A percentile compares a stretch with the other conserved stretches of the same genome.
phyloP scores from a whole-genome alignment of 1,139 yeast species.

The Taphrina pruni region DNA sequence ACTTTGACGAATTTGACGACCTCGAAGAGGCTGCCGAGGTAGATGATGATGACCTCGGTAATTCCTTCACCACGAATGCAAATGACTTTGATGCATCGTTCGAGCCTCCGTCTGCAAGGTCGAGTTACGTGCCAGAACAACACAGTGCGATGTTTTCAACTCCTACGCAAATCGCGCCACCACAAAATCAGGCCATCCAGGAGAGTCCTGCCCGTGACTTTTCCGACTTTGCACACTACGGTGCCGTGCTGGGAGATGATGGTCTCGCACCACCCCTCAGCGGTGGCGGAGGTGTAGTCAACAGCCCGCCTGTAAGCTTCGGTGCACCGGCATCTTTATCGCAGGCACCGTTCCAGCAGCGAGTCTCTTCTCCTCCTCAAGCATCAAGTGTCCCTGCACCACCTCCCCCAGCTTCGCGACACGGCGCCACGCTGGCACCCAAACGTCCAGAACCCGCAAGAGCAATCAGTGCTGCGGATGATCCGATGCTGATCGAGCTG shows the following conservation, averaged over 20 bases:
- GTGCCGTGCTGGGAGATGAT: conserved; percentile 24
- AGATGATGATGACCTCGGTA: conserved; percentile 30
- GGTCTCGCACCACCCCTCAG: conserved; percentile 23
- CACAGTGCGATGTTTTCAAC: neutral
- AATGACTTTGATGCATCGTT: conserved; percentile 36
- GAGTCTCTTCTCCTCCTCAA: conserved; percentile 1
- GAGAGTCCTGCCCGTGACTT: conserved; percentile 35
- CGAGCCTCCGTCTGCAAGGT: conserved; percentile 22
- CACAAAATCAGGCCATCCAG: neutral
- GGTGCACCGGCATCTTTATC: neutral
- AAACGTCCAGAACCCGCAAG: conserved; percentile 30
- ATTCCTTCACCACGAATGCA: conserved; percentile 24
- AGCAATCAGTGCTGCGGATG: conserved; percentile 36
- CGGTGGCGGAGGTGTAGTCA: neutral
- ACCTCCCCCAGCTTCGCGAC: conserved; percentile 27
- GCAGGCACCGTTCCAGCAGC: conserved; percentile 15
- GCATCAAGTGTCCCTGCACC: conserved; percentile 4
- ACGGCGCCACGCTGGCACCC: conserved; percentile 28
- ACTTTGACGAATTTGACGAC: conserved; percentile 38
- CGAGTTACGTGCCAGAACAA: conserved; percentile 13
- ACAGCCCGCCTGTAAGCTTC: conserved; percentile 8
- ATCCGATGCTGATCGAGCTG: conserved; percentile 61
- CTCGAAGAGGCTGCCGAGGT: conserved; percentile 38
- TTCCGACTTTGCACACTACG: conserved; percentile 37
- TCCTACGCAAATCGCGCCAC: conserved; percentile 6